These are phyloP conservation scores for Aspergillus neoniger DNA, from an alignment of 2,329 filamentous ascomycete genomes.

Conservation along the genomic window DNA sequence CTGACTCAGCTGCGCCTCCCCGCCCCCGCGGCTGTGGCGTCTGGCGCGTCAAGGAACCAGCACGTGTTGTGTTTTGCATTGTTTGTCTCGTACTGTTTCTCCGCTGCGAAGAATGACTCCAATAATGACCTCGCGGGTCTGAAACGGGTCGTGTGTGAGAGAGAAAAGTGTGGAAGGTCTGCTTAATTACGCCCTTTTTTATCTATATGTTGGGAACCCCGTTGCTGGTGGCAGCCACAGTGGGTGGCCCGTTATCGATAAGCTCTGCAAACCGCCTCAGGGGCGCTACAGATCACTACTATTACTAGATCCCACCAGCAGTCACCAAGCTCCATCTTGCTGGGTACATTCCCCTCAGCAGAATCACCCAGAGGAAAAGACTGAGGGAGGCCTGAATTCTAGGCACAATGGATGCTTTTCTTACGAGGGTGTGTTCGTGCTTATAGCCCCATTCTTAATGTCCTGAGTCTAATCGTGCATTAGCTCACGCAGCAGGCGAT, in stretches of 20 bases:
- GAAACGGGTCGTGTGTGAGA: neutral
- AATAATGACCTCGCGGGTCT: neutral
- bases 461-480: conserved; percentile 24
- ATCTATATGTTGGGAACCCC: neutral
- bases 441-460: conserved; percentile 11
- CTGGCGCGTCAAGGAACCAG: conserved; percentile 12
- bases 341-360: neutral
- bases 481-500: conserved; percentile 75
- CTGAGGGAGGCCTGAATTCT: neutral
- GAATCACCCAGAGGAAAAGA: neutral
- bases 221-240: conserved; percentile 14
- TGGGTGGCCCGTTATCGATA: conserved; percentile 28
- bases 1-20: conserved; percentile 30
- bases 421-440: conserved; percentile 57
- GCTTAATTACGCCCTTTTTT: neutral
- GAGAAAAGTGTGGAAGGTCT: neutral
- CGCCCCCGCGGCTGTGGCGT: conserved; percentile 17
- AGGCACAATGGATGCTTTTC: conserved; percentile 68
- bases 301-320: conserved; percentile 3
- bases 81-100: conserved; percentile 14
- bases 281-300: conserved; percentile 14
- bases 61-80: conserved; percentile 10
- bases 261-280: conserved; percentile 17
- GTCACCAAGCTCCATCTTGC: neutral
- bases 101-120: neutral